Conservation (phyloP, 169 alveolate species). For the Condylostoma magnum region DNA sequence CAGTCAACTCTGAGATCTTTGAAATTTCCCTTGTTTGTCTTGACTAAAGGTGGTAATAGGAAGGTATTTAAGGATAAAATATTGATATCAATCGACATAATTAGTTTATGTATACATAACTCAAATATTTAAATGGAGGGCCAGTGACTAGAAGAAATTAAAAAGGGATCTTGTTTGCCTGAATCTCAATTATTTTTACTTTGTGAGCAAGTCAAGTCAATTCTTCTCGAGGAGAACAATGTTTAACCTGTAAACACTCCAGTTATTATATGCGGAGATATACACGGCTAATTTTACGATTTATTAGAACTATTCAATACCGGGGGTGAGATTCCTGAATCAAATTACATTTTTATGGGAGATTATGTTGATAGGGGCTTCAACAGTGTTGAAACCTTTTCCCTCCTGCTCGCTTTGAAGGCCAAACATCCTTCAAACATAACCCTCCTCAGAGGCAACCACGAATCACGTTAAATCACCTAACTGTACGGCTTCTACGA, state of each 20-base stretch:
- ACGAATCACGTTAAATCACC: slow-evolving; percentile 97
- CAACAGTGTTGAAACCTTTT: slow-evolving; percentile 97
- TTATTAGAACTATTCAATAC: slow-evolving; percentile 90
- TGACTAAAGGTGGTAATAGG: slow-evolving; percentile 46
- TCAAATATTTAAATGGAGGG: no score
- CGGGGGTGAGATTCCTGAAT: slow-evolving; percentile 55
- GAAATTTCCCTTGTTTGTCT: slow-evolving; percentile 35
- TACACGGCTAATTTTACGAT: slow-evolving; percentile 98
- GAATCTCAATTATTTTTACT: no score
- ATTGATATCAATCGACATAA: no score
- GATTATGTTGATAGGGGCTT: slow-evolving; percentile 99
- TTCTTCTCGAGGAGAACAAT: slow-evolving; percentile 95
- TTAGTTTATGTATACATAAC: no score
- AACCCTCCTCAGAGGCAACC: slow-evolving; percentile 97
- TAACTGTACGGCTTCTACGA: slow-evolving; percentile 99
- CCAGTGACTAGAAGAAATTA: no score
- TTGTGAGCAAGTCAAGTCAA: slow-evolving; percentile 96
- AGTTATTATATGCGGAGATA: slow-evolving; percentile 96
- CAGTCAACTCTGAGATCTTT: slow-evolving; percentile 40
- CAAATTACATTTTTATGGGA: slow-evolving; percentile 97
- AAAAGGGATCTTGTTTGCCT: no score
- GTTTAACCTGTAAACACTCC: slow-evolving; percentile 97
- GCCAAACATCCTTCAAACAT: slow-evolving; percentile 96
- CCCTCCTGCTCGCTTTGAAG: slow-evolving; percentile 94
- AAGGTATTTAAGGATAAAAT: slow-evolving; percentile 43